These are phyloP conservation scores for Echites panduratus DNA, from an alignment of 257 asterid genomes.

Conservation along the genomic window DNA sequence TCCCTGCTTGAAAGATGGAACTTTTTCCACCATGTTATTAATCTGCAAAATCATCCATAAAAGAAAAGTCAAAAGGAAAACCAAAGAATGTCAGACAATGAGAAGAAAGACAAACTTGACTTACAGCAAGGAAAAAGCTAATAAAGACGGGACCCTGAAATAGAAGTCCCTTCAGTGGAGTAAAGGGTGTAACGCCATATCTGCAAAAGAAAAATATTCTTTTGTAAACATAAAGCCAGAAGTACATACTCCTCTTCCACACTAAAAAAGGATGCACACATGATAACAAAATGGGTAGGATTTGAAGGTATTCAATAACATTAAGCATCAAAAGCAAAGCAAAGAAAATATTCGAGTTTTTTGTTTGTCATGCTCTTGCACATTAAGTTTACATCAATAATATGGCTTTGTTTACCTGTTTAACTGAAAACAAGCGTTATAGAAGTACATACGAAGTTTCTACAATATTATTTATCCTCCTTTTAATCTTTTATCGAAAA, in stretches of 20 bases:
- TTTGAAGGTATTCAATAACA: not conserved
- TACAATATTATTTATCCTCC: not conserved
- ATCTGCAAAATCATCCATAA: slow-evolving; percentile 41
- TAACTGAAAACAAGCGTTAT: not conserved
- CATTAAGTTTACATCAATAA: not conserved
- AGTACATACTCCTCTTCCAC: not conserved
- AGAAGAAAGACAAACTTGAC: slow-evolving; percentile 24
- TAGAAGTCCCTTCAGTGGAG: slow-evolving; percentile 80
- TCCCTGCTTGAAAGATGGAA: slow-evolving; percentile 90
- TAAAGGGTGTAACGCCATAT: slow-evolving; percentile 73
- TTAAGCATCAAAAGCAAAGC: not conserved
- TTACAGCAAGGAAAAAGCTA: slow-evolving; percentile 88
- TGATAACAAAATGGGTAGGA: not conserved
- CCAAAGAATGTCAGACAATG: not conserved
- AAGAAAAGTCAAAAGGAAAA: slow-evolving; percentile 6
- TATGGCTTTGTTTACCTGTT: not conserved
- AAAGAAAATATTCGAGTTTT: not conserved
- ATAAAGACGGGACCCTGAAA: slow-evolving; percentile 74
- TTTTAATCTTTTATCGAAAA: too few relatives aligned
- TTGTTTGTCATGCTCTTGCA: not conserved
- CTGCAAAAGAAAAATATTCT: slow-evolving; percentile 39
- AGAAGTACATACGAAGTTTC: too few relatives aligned
- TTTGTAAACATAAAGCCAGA: not conserved
- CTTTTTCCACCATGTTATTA: slow-evolving; percentile 69
- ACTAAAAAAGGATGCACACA: not conserved